Conservation (phyloP, 768 basidiomycete species). For the Phylloporus arenicola region DNA sequence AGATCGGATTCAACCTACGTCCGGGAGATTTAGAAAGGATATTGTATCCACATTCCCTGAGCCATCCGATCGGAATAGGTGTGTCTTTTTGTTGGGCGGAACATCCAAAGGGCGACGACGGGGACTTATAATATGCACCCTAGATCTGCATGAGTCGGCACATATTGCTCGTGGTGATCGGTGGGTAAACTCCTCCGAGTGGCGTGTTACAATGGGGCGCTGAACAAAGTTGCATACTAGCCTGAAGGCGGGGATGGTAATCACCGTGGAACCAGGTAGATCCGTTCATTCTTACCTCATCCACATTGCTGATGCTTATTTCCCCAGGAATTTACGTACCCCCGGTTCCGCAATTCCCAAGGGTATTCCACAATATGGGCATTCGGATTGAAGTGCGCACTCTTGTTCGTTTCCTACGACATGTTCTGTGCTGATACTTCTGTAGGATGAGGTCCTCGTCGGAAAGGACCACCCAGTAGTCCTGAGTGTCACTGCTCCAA, state of each 20-base stretch:
- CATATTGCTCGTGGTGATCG: slow-evolving; percentile 49
- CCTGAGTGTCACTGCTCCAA: slow-evolving; percentile 69
- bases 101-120: slow-evolving; percentile 5
- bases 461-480: slow-evolving; percentile 56
- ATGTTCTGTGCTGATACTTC: slow-evolving; percentile 6
- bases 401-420: background rate
- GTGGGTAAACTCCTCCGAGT: slow-evolving; percentile 33
- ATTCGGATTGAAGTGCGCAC: slow-evolving; percentile 78
- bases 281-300: slow-evolving; percentile 1
- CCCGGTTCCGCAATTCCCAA: slow-evolving; percentile 69
- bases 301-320: slow-evolving; percentile 4
- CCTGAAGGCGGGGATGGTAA: slow-evolving; percentile 79
- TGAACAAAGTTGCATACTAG: slow-evolving; percentile 33
- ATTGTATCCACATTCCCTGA: slow-evolving; percentile 89
- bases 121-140: slow-evolving; percentile 10
- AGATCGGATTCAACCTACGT: slow-evolving; percentile 43
- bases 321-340: slow-evolving; percentile 81
- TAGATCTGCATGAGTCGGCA: slow-evolving; percentile 86
- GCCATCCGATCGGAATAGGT: slow-evolving; percentile 92
- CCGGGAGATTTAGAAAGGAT: slow-evolving; percentile 58
- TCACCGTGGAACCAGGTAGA: slow-evolving; percentile 85
- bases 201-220: background rate
- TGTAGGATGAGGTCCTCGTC: slow-evolving; percentile 68
- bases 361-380: slow-evolving; percentile 84
- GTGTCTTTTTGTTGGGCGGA: slow-evolving; percentile 17